phyloP scores from a whole-genome alignment of 768 basidiomycete genomes.

The Auricularia auricula-judae region DNA sequence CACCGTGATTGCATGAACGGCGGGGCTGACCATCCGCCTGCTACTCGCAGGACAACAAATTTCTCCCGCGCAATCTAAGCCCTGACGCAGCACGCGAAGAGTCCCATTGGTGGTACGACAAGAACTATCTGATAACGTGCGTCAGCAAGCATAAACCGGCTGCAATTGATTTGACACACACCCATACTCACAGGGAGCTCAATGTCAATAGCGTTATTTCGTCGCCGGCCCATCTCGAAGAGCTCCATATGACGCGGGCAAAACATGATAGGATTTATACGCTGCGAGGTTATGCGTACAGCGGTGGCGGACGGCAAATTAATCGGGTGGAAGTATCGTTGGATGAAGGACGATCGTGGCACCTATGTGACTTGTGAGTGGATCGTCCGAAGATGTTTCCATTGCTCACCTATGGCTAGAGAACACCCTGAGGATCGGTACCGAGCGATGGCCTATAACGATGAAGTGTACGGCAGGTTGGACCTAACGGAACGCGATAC shows the following conservation, averaged over 20 bases:
- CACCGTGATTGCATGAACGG: too few relatives aligned
- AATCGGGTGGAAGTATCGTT: constrained; percentile 47
- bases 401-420: constrained; percentile 8
- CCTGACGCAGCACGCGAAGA: constrained; percentile 42
- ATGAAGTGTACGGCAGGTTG: constrained; percentile 36
- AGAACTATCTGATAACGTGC: constrained; percentile 19
- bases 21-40: not conserved
- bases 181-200: constrained; percentile 29
- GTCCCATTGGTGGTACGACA: constrained; percentile 46
- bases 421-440: constrained; percentile 42
- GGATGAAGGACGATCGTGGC: constrained; percentile 43
- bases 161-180: too few relatives aligned
- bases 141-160: not conserved
- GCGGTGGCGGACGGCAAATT: constrained; percentile 47
- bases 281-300: constrained; percentile 49
- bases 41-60: constrained; percentile 41
- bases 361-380: constrained; percentile 27
- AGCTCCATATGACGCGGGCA: constrained; percentile 13
- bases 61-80: constrained; percentile 41
- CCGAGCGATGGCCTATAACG: constrained; percentile 25
- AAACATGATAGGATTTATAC: constrained; percentile 22
- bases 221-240: constrained; percentile 43
- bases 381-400: not conserved
- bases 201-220: constrained; percentile 52
- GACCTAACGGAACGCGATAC: constrained; percentile 38